Evolutionary conservation across 2,329 filamentous ascomycete species (phyloP), one percentile per base, ranked within the genome.

Genomic region (Colletotrichum australisinense): DNA sequence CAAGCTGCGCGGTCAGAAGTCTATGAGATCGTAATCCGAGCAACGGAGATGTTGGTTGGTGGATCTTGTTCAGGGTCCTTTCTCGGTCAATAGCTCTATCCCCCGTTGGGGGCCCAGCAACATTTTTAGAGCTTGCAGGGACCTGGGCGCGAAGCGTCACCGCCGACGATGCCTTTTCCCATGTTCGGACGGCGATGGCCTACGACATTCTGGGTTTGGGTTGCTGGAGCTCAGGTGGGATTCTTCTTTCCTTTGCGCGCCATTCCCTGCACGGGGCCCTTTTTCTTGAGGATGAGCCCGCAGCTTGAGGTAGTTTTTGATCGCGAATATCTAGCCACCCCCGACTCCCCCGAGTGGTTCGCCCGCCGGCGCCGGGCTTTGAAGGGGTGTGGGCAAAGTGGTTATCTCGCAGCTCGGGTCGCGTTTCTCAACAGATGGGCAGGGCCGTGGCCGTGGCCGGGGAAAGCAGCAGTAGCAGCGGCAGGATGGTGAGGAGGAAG

Each of bases 381-480:
- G 42, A 49, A 49, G 26, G 26, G 60, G 42, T 35, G 38, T 28
- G 42, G 26, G 28, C 11, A 42, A 42, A 42, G 35, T 57, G 52
- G 42, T 46, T 65, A 46, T 65, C 24, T 42, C 32, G 30, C 30
- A 65, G 32, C 22, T 42, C 5, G 32, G 59, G 35, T 55, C 35
- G 67, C 58, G 32, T 59, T 62, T 55, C 70, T 70, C 67, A 73
- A 70, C 67, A 63, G 55, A 66, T 52, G 22, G 32, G 52, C 32
- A 65, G 24, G 63, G n/a, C 19, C 52, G 49, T 49, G 6, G 19
- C 26, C 32, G 24, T 16, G 11, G 55, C 60, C 60, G 42, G 60
- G 55, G 62, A 66, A 19, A 42, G 16, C 38, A 42, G 38, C 38
- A 42, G 38, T 42, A 42, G 53, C 42, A 49, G 67, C 49, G 22